A percentile compares a stretch with the other conserved stretches of the same genome.
These are phyloP conservation scores for Ustilago sp. DNA, from an alignment of 1,284 basidiomycete genomes.

Conservation along the genomic window DNA sequence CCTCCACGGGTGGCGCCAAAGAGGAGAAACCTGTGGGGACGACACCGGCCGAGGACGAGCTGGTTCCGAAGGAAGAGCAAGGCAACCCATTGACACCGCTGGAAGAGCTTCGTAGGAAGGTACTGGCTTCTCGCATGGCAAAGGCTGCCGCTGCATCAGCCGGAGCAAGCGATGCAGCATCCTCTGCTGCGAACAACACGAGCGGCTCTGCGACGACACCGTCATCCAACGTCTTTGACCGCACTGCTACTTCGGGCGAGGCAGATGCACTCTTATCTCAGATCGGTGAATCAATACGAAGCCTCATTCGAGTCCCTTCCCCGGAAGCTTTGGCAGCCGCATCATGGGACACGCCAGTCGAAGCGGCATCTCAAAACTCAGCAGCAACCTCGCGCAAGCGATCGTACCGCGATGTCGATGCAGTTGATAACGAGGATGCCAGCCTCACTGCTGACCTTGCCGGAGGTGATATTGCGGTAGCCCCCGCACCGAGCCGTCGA, in stretches of 20 bases:
- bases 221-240: conserved; percentile 21
- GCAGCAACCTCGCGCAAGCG: conserved; percentile 28
- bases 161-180: background rate
- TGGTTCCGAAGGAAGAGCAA: conserved; percentile 26
- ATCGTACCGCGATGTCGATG: conserved; percentile 40
- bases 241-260: conserved; percentile 29
- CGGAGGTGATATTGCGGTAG: background rate
- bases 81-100: conserved; percentile 29
- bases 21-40: background rate
- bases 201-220: background rate
- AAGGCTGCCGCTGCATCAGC: conserved; percentile 22
- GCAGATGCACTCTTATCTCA: conserved; percentile 35
- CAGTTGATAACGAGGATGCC: conserved; percentile 15
- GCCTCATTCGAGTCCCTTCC: conserved; percentile 18
- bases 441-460: conserved; percentile 15
- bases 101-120: conserved; percentile 38
- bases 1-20: background rate
- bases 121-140: conserved; percentile 31
- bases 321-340: background rate
- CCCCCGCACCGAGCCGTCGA: conserved; percentile 18
- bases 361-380: background rate
- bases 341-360: background rate
- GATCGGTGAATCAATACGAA: conserved; percentile 26
- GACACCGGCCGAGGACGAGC: conserved; percentile 30
- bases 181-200: background rate